Base-by-base conservation (phyloP, 116 monocot genomes). In the Dioscorea cayenensis region DNA sequence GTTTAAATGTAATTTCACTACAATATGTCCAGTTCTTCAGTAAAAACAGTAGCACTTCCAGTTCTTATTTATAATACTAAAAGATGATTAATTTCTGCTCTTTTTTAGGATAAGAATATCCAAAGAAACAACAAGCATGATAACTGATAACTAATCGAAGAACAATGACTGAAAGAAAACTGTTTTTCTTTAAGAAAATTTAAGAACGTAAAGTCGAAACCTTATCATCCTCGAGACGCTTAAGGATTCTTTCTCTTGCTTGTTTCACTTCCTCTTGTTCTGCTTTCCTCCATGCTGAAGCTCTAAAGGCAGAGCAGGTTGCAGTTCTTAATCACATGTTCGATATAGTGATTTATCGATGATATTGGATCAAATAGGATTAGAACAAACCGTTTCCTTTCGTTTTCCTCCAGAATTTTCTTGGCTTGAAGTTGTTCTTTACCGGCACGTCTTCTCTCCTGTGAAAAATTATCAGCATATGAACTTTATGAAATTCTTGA, bases 191-290 rank as follows among this genome's bases (percentile, higher is more conserved):
- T 43, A 12, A 43, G 43, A 36, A 66, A 66, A 36, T 37, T 3
- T 67, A 21, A 49, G 49, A 66, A 51, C 18, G 36, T 4, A 51
- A 65, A 19, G 21, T 75, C 36, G 35, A 73, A 9, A 62, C 95
- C 95, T 95, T 95, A 80, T 95, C 95, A 79, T 95, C 92, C 66
- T 92, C 92, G 52, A 95, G 61, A 68, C 76, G 72, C 78, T 92
- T 92, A 35, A 87, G 89, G 38, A 95, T 87, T 77, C 80, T 92
- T 63, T 95, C 95, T 76, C 95, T 95, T 49, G 95, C 95, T 84
- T 83, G 83, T 81, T 92, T 92, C 80, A 89, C 92, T 75, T 95
- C 95, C 51, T 95, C 95, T 78, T 95, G 92, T 80, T 92, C 95
- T 59, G 82, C 82, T 68, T 86, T 82, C 28, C 90, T 70, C 75